Conservation (phyloP, 768 basidiomycete species). For the Mycena polygramma region DNA sequence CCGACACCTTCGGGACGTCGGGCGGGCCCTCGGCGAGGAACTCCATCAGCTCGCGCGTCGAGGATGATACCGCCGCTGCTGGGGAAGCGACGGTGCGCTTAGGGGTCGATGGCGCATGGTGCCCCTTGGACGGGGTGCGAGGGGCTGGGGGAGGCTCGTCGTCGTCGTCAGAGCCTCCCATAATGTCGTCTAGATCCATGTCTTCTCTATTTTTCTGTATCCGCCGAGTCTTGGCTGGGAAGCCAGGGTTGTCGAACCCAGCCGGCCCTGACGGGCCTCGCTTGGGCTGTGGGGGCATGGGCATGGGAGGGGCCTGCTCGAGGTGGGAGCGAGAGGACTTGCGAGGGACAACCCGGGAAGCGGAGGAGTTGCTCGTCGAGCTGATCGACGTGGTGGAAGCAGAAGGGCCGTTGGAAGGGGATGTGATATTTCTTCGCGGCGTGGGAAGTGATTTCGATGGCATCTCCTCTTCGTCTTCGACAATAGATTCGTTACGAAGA, state of each 20-base stretch:
- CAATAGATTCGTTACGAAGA: slow-evolving; percentile 70
- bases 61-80: slow-evolving; percentile 54
- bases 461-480: slow-evolving; percentile 74
- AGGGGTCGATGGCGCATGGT: slow-evolving; percentile 31
- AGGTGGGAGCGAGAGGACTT: slow-evolving; percentile 48
- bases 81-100: slow-evolving; percentile 28
- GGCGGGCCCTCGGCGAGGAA: slow-evolving; percentile 70
- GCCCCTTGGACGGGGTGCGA: slow-evolving; percentile 37
- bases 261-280: slow-evolving; percentile 42
- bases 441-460: slow-evolving; percentile 45
- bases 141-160: slow-evolving; percentile 36
- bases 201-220: slow-evolving; percentile 73
- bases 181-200: slow-evolving; percentile 80
- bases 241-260: slow-evolving; percentile 42
- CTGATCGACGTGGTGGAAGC: slow-evolving; percentile 47
- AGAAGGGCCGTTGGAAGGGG: slow-evolving; percentile 54
- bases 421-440: slow-evolving; percentile 56
- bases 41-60: slow-evolving; percentile 68
- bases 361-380: slow-evolving; percentile 40
- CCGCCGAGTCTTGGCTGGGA: slow-evolving; percentile 65
- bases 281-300: slow-evolving; percentile 39
- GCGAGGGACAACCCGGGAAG: slow-evolving; percentile 37
- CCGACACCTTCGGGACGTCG: slow-evolving; percentile 56
- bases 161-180: slow-evolving; percentile 75
- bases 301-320: slow-evolving; percentile 42